Percentiles rank a stretch among this genome's conserved stretches.
Conservation (phyloP, 2,329 filamentous ascomycete genomes). For the Aspergillus costaricaensis region DNA sequence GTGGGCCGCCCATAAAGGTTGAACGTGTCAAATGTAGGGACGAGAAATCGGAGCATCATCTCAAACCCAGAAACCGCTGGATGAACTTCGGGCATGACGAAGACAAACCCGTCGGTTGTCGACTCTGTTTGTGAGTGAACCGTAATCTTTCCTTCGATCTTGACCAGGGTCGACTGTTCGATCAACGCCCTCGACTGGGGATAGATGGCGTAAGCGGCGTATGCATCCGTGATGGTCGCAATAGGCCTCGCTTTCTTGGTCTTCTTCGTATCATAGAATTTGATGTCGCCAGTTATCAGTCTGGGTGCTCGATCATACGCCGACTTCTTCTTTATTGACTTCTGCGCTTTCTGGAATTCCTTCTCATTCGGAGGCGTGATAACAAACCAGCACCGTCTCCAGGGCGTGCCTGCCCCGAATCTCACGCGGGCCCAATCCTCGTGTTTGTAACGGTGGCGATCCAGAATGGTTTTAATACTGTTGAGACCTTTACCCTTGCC, state of each 20-base stretch:
- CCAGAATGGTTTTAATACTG: conserved; percentile 87
- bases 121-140: conserved; percentile 79
- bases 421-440: conserved; percentile 95
- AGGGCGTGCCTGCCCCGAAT: conserved; percentile 93
- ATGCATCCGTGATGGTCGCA: conserved; percentile 86
- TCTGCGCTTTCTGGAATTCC: conserved; percentile 79
- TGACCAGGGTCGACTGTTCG: conserved; percentile 89
- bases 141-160: conserved; percentile 87
- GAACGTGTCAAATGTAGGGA: conserved; percentile 93
- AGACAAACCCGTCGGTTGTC: conserved; percentile 88
- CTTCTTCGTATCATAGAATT: conserved; percentile 92
- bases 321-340: conserved; percentile 77
- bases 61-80: conserved; percentile 93
- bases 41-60: conserved; percentile 88
- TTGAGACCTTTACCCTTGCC: conserved; percentile 89
- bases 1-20: conserved; percentile 86
- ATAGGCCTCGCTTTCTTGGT: conserved; percentile 90
- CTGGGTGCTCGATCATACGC: conserved; percentile 76
- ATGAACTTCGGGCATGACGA: conserved; percentile 93
- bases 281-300: conserved; percentile 81
- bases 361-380: conserved; percentile 92
- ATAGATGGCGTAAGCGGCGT: conserved; percentile 92
- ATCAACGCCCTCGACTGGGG: conserved; percentile 92
- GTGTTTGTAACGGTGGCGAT: conserved; percentile 71
- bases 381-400: conserved; percentile 96